Conservation (phyloP, 1,284 basidiomycete species). For the Marasmius fiardii region DNA sequence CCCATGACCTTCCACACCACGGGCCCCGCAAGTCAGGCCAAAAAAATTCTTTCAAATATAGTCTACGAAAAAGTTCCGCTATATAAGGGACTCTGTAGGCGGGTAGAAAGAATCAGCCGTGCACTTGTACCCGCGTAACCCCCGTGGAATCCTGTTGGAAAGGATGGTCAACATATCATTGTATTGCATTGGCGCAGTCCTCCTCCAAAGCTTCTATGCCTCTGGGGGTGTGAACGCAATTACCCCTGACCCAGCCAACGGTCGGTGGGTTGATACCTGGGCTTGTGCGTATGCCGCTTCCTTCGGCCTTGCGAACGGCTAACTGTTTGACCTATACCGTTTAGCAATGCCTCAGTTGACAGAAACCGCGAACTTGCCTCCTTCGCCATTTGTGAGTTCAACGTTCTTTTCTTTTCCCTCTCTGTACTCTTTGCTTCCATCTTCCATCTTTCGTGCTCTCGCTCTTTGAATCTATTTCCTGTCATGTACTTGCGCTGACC, state of each 20-base stretch:
- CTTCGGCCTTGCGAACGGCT: no score
- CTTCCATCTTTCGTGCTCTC: no score
- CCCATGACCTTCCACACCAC: neutral
- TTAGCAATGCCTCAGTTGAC: slow-evolving; percentile 48
- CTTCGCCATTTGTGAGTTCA: slow-evolving; percentile 32
- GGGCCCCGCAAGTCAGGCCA: neutral
- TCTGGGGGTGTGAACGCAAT: neutral
- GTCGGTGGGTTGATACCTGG: slow-evolving; percentile 42
- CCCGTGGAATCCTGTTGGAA: neutral
- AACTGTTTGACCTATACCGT: slow-evolving; percentile 13
- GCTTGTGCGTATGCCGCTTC: slow-evolving; percentile 1
- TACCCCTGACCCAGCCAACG: slow-evolving; percentile 4
- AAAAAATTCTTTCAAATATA: neutral
- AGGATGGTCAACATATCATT: neutral
- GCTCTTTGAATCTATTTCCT: no score
- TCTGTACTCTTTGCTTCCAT: slow-evolving; percentile 21
- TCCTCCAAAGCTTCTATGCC: no score
- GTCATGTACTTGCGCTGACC: no score
- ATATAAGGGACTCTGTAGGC: neutral
- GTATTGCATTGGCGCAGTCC: neutral
- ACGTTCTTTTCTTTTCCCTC: neutral
- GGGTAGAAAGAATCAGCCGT: no score
- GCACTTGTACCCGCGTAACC: neutral
- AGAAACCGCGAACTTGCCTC: slow-evolving; percentile 39
- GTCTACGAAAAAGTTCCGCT: neutral